Evolutionary conservation across 108 stramenopile genomes (phyloP), one percentile per base, ranked within the genome.

Genomic region (Stephanodiscus minutulus): DNA sequence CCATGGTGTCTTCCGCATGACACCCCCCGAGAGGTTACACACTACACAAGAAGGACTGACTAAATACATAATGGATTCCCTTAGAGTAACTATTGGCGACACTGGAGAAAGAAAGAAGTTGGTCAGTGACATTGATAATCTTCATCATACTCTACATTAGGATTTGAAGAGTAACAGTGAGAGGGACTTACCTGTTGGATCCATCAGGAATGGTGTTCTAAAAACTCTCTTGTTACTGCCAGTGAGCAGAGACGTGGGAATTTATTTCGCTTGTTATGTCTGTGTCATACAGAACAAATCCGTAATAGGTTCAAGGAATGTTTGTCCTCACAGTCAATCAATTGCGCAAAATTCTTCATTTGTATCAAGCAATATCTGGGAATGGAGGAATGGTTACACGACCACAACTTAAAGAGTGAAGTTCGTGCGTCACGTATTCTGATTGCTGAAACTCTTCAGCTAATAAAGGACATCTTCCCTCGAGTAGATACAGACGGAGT

Each of bases 331-430:
- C 31, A 33, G 31, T 4, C 2, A 4, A 33, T 33, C 5, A 2
- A 5, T 33, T 4, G 2, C 5, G 2, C 31, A 4, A 6, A 58
- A 5, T 58, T 58, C 31, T 24, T 58, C 20, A 1, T 22, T 13
- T 31, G 57, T 7, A 2, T 58, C 29, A 58, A 58, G 20, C 7
- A 7, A 5, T 58, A 7, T 33, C 57, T 58, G 2, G 13, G 21
- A 17, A 58, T 58, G 57, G 31, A 58, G 24, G 57, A 58, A 2
- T 58, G 57, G 57, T 58, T 58, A 5, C 57, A 58, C 20, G 55
- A 58, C 18, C 2, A 18, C 13, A 58, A 58, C 3, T 17, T 5
- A 3, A 28, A 33, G 27, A 3, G 2, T 3, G 57, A 58, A 58
- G 57, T 58, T 1, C 57, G 20, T 15, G 13, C 57, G 29, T 18